These are phyloP conservation scores for Triangularia setosa DNA, from an alignment of 2,329 filamentous ascomycete genomes.

Conservation along the genomic window DNA sequence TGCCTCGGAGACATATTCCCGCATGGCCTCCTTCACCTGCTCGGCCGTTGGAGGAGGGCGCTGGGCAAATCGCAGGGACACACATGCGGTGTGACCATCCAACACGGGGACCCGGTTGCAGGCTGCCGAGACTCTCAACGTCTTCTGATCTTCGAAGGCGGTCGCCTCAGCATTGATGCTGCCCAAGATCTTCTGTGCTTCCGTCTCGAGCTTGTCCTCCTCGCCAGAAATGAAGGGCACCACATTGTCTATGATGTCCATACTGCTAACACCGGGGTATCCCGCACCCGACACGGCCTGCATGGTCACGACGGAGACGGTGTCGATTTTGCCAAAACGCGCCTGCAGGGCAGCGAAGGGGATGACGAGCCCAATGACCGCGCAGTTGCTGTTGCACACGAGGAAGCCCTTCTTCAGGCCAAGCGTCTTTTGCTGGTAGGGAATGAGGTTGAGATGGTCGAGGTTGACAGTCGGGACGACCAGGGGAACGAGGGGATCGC, in stretches of 20 bases:
- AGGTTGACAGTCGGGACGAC: constrained; percentile 96
- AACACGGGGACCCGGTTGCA: constrained; percentile 95
- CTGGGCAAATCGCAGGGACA: constrained; percentile 77
- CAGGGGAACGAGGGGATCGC: constrained; percentile 83
- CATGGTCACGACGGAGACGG: constrained; percentile 79
- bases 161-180: constrained; percentile 65
- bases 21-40: constrained; percentile 73
- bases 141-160: constrained; percentile 70
- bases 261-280: constrained; percentile 82
- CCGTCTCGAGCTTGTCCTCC: constrained; percentile 93
- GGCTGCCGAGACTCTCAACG: constrained; percentile 74
- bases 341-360: constrained; percentile 87
- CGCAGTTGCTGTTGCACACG: constrained; percentile 97
- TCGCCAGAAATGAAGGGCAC: constrained; percentile 91
- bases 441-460: constrained; percentile 78
- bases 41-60: constrained; percentile 70
- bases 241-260: constrained; percentile 96
- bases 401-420: constrained; percentile 80
- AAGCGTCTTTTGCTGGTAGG: constrained; percentile 75
- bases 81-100: constrained; percentile 93
- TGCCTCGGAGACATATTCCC: constrained; percentile 76
- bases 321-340: constrained; percentile 77
- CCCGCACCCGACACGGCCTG: constrained; percentile 93
- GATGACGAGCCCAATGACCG: constrained; percentile 92
- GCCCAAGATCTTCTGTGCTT: constrained; percentile 93